Conservation (phyloP, 768 basidiomycete genomes). For the Xerocomellus intermedius region DNA sequence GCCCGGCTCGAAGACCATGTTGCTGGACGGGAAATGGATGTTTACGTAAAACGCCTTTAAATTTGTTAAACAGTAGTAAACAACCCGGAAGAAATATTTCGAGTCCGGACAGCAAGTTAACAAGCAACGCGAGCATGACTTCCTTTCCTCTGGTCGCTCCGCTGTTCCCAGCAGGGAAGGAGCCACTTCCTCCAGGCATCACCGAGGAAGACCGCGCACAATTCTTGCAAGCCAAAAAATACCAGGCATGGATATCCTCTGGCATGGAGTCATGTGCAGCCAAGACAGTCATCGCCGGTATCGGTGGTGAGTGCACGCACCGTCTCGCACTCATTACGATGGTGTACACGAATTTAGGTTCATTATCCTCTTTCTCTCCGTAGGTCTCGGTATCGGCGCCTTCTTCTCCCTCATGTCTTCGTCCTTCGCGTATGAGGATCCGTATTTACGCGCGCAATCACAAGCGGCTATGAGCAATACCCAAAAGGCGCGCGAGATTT, state of each 20-base stretch:
- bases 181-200: slow-evolving; percentile 81
- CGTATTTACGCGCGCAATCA: slow-evolving; percentile 65
- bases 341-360: slow-evolving; percentile 5
- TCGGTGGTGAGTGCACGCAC: slow-evolving; percentile 60
- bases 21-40: no score
- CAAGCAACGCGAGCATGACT: slow-evolving; percentile 15
- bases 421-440: slow-evolving; percentile 94
- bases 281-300: slow-evolving; percentile 80
- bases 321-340: neutral
- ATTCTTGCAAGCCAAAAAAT: slow-evolving; percentile 69
- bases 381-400: slow-evolving; percentile 89
- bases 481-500: slow-evolving; percentile 81
- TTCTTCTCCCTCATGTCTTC: slow-evolving; percentile 97
- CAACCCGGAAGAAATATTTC: slow-evolving; percentile 10
- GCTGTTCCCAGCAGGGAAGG: slow-evolving; percentile 80
- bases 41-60: neutral
- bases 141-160: slow-evolving; percentile 53
- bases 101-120: neutral
- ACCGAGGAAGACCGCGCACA: slow-evolving; percentile 76
- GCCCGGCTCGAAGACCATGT: no score
- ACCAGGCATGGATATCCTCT: slow-evolving; percentile 64
- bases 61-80: slow-evolving; percentile 22
- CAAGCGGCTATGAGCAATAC: slow-evolving; percentile 55
- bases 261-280: slow-evolving; percentile 86
- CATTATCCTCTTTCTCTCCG: neutral